phyloP scores from a whole-genome alignment of 331 rosid genomes.

The Malus hybrid region DNA sequence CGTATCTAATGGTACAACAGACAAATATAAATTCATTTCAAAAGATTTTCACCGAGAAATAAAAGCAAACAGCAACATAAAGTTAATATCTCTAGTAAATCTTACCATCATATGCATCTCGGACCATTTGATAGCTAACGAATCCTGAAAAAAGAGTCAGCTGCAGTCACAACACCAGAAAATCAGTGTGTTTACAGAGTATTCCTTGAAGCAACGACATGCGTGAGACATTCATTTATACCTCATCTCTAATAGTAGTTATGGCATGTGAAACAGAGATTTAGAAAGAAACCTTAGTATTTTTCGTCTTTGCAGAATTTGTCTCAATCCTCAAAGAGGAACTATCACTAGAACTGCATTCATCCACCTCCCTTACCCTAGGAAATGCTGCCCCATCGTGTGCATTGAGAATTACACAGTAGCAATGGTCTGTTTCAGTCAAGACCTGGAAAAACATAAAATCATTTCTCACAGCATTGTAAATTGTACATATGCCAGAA shows the following conservation, averaged over 20 bases:
- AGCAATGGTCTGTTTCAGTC: slow-evolving; percentile 93
- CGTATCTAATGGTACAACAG: not conserved
- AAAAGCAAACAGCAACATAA: not conserved
- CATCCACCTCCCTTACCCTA: slow-evolving; percentile 29
- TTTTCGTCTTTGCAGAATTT: slow-evolving; percentile 29
- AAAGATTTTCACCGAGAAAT: too few species aligned
- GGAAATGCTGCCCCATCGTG: slow-evolving; percentile 98
- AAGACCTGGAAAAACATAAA: slow-evolving; percentile 51
- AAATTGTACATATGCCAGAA: not conserved
- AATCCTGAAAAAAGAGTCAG: slow-evolving; percentile 97
- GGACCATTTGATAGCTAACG: slow-evolving; percentile 99
- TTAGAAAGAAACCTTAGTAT: slow-evolving; percentile 57
- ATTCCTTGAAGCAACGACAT: slow-evolving; percentile 6
- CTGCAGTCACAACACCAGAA: slow-evolving; percentile 46
- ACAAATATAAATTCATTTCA: too few species aligned
- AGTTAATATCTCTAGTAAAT: slow-evolving; percentile 1
- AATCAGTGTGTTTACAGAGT: slow-evolving; percentile 30
- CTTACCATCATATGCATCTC: slow-evolving; percentile 94
- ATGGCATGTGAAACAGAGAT: not conserved
- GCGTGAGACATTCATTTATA: not conserved
- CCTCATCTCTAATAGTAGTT: not conserved
- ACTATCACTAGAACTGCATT: slow-evolving; percentile 42
- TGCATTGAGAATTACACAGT: slow-evolving; percentile 94
- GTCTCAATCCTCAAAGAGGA: slow-evolving; percentile 26
- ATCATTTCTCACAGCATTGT: slow-evolving; percentile 1